Evolutionary conservation across 371 early-diverging fungal genomes (phyloP), one percentile per base, ranked within the genome.

Genomic region (Neoconidiobolus thromboides): DNA sequence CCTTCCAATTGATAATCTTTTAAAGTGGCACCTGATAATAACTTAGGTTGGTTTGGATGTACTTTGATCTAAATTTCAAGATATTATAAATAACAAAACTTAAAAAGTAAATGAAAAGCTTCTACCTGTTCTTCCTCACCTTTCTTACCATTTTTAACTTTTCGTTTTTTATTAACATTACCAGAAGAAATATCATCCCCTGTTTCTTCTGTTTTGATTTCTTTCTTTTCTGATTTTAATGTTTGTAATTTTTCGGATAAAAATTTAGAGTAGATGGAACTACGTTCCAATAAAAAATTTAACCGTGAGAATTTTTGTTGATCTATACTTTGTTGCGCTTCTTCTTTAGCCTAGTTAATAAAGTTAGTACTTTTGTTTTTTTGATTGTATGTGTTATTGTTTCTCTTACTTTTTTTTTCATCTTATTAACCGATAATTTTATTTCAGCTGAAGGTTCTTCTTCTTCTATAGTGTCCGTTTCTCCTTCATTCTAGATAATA

Each of bases 1-100:
- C 99, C 99, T 4, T 89, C 87, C 49, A 97, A 65, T 73, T 99
- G 99, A 71, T 99, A 93, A 56, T 90, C 89, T 46, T 90, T 85
- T 68, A 98, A 73, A 4, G 75, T 68, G 58, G 91, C 93, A 49
- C 89, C 91, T 2, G 85, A 86, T 4, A 93, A 78, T 43, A 85
- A 65, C 3, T 69, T 48, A 4, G 92, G 92, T 69, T 95, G 92
- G 42, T 87, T 73, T 1, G 80, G 71, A 48, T 80, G 76, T 14
- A 76, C 65, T 0, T 69, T 39, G 14, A 4, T 37, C 46, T 46
- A 9, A 48, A 15, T 15, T 10, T 43, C 6, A 56, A 56, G 2
- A 2, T 26, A 26, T 26, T 26, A 26, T 26, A 56, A 66, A 36
- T 75, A 68, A 47, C 7, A 5, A 43, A 56, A 56, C 14, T 7